phyloP scores from a whole-genome alignment of 495 filamentous ascomycete genomes.

The Tuber aestivum region DNA sequence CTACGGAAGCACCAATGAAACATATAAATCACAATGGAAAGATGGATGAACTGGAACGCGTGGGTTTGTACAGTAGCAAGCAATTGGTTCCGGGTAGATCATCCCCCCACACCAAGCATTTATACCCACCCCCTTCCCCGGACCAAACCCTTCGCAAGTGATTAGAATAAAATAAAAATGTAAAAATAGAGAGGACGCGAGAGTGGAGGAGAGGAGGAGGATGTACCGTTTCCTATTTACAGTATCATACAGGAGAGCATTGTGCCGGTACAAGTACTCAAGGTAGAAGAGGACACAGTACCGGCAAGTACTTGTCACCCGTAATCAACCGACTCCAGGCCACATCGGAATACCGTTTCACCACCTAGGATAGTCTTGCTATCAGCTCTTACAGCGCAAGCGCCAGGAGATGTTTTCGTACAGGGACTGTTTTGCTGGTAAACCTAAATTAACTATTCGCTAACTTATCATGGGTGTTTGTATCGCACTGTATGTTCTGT shows the following conservation, averaged over 20 bases:
- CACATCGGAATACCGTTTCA: neutral
- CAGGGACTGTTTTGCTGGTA: neutral
- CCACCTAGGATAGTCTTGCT: neutral
- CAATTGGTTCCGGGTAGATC: neutral
- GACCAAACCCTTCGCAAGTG: neutral
- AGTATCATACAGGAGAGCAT: neutral
- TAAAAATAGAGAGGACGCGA: neutral
- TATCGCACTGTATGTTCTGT: too few relatives aligned
- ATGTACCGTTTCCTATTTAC: neutral
- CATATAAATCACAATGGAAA: neutral
- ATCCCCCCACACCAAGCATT: neutral
- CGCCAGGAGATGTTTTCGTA: neutral
- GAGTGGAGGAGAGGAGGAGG: neutral
- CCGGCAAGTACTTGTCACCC: neutral
- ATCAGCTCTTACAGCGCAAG: neutral
- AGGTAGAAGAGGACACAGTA: neutral
- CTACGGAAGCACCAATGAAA: neutral
- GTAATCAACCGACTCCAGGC: neutral
- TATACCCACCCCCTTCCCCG: neutral
- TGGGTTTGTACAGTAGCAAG: neutral
- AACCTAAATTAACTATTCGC: neutral
- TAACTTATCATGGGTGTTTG: neutral
- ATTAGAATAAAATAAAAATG: neutral
- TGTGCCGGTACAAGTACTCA: neutral
- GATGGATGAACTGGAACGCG: neutral